These are phyloP conservation scores for Cinchona pubescens DNA, from an alignment of 257 asterid genomes.

Conservation along the genomic window DNA sequence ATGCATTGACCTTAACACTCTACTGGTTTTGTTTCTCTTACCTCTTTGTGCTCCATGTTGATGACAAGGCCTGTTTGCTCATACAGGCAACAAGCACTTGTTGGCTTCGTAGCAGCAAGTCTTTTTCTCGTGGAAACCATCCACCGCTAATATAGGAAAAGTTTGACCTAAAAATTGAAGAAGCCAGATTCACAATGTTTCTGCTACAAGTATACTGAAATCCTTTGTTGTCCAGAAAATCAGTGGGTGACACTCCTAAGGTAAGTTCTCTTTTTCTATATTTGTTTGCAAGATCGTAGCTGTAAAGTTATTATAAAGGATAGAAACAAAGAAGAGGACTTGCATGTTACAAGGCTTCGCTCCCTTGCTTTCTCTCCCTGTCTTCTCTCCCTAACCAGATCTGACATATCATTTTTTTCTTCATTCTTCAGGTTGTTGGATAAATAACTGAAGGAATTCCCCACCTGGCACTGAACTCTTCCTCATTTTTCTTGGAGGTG, in stretches of 20 bases:
- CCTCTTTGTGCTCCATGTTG: slow-evolving; percentile 6
- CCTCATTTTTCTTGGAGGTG: slow-evolving; percentile 41
- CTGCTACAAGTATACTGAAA: neutral
- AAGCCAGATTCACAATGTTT: slow-evolving; percentile 7
- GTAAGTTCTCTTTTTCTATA: slow-evolving; percentile 18
- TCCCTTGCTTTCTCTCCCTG: neutral
- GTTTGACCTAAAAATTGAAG: slow-evolving; percentile 9
- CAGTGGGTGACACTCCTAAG: slow-evolving; percentile 21
- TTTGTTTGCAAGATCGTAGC: neutral
- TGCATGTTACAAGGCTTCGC: neutral
- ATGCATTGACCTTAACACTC: neutral
- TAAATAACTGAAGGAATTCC: slow-evolving; percentile 15
- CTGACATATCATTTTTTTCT: slow-evolving; percentile 4
- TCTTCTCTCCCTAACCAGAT: neutral
- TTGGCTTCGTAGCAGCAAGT: slow-evolving; percentile 61
- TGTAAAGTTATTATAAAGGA: too few relatives aligned
- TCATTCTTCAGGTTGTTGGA: slow-evolving; percentile 17
- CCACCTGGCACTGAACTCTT: slow-evolving; percentile 25
- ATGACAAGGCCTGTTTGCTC: slow-evolving; percentile 12
- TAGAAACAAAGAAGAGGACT: neutral
- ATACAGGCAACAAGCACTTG: slow-evolving; percentile 53
- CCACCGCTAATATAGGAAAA: slow-evolving; percentile 20
- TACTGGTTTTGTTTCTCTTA: neutral
- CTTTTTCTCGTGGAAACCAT: slow-evolving; percentile 38
- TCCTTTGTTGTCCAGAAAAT: slow-evolving; percentile 14